These are phyloP conservation scores for Monosporozyma servazzii DNA, from an alignment of 805 yeast genomes.

Conservation along the genomic window DNA sequence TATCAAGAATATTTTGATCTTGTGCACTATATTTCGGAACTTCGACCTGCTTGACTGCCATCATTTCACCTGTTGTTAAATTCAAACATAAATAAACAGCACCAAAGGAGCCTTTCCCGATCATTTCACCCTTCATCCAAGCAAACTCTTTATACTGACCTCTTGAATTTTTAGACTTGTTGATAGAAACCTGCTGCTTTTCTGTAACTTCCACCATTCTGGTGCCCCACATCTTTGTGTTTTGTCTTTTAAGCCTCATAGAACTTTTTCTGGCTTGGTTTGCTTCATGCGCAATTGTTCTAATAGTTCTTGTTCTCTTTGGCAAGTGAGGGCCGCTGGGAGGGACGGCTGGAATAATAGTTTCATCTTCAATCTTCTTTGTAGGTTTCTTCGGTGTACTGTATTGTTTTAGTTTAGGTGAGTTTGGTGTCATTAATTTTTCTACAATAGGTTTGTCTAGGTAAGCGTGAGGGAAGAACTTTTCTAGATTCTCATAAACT, in stretches of 20 bases:
- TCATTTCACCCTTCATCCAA: conserved; percentile 95
- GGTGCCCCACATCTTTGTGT: conserved; percentile 98
- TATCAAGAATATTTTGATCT: conserved; percentile 43
- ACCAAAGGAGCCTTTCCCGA: conserved; percentile 96
- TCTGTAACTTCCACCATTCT: conserved; percentile 84
- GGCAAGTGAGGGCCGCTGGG: conserved; percentile 21
- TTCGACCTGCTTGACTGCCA: conserved; percentile 93
- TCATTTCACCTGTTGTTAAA: conserved; percentile 95
- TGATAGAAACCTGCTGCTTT: conserved; percentile 55
- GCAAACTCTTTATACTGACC: conserved; percentile 80
- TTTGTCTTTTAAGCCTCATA: conserved; percentile 48
- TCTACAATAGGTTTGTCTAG: conserved; percentile 87
- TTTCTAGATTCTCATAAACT: conserved; percentile 82
- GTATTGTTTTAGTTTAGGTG: conserved; percentile 31
- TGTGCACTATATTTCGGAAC: conserved; percentile 41
- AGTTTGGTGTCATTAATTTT: conserved; percentile 50
- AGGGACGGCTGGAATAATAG: not conserved
- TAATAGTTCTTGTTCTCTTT: conserved; percentile 76
- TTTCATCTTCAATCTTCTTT: not conserved
- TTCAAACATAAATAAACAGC: conserved; percentile 85
- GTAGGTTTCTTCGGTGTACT: not conserved
- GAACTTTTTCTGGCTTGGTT: conserved; percentile 44
- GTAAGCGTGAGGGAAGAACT: conserved; percentile 86
- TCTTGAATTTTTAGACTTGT: conserved; percentile 51
- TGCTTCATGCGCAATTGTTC: conserved; percentile 92